Evolutionary conservation across 208 protist species (phyloP).

Genomic region (Acanthamoeba triangularis): DNA sequence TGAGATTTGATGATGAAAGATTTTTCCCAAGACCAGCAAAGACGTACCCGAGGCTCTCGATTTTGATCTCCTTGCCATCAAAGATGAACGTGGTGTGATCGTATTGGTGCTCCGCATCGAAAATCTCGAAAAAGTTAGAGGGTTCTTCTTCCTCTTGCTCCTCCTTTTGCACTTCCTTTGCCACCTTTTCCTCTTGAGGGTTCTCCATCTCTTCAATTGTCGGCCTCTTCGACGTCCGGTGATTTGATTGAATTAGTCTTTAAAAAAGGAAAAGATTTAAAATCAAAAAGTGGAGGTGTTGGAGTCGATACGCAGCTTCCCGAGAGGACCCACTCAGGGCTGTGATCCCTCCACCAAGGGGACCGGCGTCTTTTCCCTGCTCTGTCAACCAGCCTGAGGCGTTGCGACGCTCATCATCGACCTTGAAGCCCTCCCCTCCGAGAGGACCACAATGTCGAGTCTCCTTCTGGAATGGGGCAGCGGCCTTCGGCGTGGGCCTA

Average conservation of each 20-base stretch:
- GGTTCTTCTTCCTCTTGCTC: background rate
- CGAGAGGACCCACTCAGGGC: background rate
- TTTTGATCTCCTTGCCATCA: conserved; percentile 8
- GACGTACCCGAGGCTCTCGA: background rate
- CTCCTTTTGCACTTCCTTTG: background rate
- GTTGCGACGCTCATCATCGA: background rate
- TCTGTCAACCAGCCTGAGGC: conserved; percentile 3
- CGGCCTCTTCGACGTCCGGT: no score
- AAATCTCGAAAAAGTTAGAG: conserved; percentile 2
- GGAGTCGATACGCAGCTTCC: conserved; percentile 5
- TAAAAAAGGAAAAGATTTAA: background rate
- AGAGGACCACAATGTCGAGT: background rate
- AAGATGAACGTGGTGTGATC: conserved; percentile 34
- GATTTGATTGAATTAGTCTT: no score
- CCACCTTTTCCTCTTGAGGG: background rate
- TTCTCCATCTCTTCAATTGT: background rate
- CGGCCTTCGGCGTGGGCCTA: background rate
- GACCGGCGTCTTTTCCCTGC: conserved; percentile 5
- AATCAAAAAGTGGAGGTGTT: background rate
- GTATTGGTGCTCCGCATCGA: conserved; percentile 43
- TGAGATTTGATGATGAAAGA: background rate
- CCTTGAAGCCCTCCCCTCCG: background rate
- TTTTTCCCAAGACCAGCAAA: no score
- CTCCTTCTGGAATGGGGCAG: conserved; percentile 3
- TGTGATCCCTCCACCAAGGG: conserved; percentile 1